Conservation (phyloP, 768 basidiomycete species). For the Termitomyces titanicus region DNA sequence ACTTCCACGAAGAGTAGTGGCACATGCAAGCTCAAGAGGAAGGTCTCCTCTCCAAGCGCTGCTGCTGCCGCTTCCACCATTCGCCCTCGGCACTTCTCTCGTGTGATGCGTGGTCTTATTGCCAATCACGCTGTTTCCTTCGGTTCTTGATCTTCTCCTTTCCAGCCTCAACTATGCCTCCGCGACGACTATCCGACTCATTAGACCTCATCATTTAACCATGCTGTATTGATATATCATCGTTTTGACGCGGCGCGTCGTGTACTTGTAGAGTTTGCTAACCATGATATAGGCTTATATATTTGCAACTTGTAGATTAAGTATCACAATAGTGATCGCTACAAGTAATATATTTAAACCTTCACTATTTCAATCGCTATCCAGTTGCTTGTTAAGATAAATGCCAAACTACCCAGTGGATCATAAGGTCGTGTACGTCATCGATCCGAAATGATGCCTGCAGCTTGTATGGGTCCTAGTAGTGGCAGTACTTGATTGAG, state of each 20-base stretch:
- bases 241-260: neutral
- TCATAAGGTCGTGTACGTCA: no score
- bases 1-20: constrained; percentile 11
- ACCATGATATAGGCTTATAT: neutral
- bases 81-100: constrained; percentile 24
- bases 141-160: neutral
- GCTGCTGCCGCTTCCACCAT: constrained; percentile 5
- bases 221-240: neutral
- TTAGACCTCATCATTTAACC: neutral
- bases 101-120: constrained; percentile 26
- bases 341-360: no score
- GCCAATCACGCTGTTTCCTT: constrained; percentile 7
- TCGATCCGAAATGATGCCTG: no score
- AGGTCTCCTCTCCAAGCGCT: constrained; percentile 2
- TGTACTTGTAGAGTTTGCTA: constrained; percentile 1
- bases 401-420: no score
- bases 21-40: constrained; percentile 18
- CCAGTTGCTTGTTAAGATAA: no score
- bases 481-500: no score
- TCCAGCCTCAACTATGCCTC: neutral
- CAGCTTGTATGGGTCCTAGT: no score
- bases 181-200: neutral
- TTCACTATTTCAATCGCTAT: no score
- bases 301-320: neutral
- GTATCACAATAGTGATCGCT: neutral